These are phyloP conservation scores for Phytopythium mirpurense DNA, from an alignment of 352 stramenopile genomes.

Conservation along the genomic window DNA sequence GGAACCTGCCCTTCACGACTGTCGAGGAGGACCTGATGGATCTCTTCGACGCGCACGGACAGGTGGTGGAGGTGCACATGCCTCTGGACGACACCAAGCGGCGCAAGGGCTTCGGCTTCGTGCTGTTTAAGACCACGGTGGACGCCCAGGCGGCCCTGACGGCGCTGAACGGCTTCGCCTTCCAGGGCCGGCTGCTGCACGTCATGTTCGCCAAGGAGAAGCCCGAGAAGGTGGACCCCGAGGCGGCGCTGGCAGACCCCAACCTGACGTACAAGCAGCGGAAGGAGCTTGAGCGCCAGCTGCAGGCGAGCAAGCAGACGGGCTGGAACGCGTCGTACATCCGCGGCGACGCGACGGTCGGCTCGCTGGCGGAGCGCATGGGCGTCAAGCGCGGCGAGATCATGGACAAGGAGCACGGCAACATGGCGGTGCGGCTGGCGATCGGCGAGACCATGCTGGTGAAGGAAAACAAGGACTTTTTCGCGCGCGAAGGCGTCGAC, in stretches of 20 bases:
- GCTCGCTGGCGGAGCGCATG: slow-evolving; percentile 79
- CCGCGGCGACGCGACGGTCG: slow-evolving; percentile 64
- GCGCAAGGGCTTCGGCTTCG: slow-evolving; percentile 97
- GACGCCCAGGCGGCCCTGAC: slow-evolving; percentile 87
- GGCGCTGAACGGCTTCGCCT: slow-evolving; percentile 91
- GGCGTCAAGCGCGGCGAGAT: slow-evolving; percentile 93
- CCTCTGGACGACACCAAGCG: slow-evolving; percentile 94
- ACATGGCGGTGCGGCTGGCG: slow-evolving; percentile 97
- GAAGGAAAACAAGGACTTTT: slow-evolving; percentile 97
- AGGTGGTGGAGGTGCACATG: slow-evolving; percentile 93
- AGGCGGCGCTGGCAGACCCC: slow-evolving; percentile 47
- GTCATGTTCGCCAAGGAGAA: slow-evolving; percentile 88
- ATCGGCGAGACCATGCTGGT: slow-evolving; percentile 98
- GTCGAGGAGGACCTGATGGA: slow-evolving; percentile 95
- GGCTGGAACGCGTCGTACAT: slow-evolving; percentile 96
- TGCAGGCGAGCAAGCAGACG: slow-evolving; percentile 67
- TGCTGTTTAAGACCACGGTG: slow-evolving; percentile 91
- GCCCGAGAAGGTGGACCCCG: slow-evolving; percentile 53
- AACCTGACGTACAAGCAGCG: slow-evolving; percentile 87
- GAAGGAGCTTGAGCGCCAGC: slow-evolving; percentile 88
- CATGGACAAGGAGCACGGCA: slow-evolving; percentile 93
- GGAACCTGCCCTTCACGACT: slow-evolving; percentile 96
- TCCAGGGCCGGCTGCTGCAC: slow-evolving; percentile 95
- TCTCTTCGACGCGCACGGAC: slow-evolving; percentile 87
- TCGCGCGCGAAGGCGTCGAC: slow-evolving; percentile 92